phyloP scores from a whole-genome alignment of 768 basidiomycete species.

The Daedalea quercina region DNA sequence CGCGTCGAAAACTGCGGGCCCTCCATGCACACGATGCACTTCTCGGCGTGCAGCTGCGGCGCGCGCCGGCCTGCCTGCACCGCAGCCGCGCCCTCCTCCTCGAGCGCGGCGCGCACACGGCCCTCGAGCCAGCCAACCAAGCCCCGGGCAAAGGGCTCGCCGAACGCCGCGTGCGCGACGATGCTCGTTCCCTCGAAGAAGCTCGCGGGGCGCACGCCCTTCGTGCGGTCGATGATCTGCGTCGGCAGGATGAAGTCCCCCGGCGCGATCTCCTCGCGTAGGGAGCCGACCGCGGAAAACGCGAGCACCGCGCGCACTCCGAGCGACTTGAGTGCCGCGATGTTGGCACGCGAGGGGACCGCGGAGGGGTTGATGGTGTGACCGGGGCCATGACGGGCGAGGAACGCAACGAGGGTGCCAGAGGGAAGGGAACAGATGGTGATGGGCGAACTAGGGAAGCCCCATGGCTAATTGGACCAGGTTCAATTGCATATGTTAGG shows the following conservation, averaged over 20 bases:
- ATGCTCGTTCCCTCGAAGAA: constrained; percentile 81
- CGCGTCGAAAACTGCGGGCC: constrained; percentile 98
- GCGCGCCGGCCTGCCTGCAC: constrained; percentile 38
- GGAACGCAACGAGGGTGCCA: constrained; percentile 77
- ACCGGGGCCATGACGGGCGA: constrained; percentile 82
- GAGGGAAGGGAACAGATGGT: constrained; percentile 86
- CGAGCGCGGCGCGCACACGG: constrained; percentile 58
- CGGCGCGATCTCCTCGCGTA: constrained; percentile 88
- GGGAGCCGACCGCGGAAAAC: constrained; percentile 92
- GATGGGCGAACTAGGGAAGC: constrained; percentile 84
- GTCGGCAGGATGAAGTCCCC: constrained; percentile 84
- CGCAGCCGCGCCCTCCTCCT: constrained; percentile 16
- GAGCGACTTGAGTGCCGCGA: constrained; percentile 88
- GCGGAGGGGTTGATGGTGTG: constrained; percentile 76
- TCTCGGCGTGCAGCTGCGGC: constrained; percentile 70
- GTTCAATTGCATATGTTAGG: neutral
- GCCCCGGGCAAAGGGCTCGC: constrained; percentile 76
- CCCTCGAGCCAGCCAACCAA: constrained; percentile 61
- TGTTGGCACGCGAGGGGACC: constrained; percentile 87
- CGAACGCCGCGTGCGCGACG: constrained; percentile 92
- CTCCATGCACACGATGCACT: constrained; percentile 93
- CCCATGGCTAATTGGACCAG: constrained; percentile 69
- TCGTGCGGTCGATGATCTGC: constrained; percentile 96
- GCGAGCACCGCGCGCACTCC: constrained; percentile 87
- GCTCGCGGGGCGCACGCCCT: constrained; percentile 81